phyloP scores from a whole-genome alignment of 495 filamentous ascomycete genomes.

The Hypoxylon perforatum region DNA sequence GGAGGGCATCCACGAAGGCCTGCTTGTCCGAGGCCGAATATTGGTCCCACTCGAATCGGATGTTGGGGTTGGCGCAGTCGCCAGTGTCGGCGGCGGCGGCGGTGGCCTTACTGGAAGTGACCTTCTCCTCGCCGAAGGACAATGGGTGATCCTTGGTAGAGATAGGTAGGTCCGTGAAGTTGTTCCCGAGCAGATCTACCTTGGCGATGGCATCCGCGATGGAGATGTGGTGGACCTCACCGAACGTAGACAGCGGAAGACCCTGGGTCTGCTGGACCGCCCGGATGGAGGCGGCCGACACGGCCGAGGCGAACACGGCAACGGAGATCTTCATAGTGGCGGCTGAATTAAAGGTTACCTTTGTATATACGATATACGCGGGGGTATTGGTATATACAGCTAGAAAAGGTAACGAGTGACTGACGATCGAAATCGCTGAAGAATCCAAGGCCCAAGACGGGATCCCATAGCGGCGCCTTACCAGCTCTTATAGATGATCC shows the following conservation, averaged over 20 bases:
- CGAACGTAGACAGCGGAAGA: slow-evolving; percentile 37
- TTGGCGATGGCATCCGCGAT: slow-evolving; percentile 29
- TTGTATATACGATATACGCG: slow-evolving; percentile 30
- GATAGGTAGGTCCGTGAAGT: slow-evolving; percentile 44
- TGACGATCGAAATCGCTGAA: slow-evolving; percentile 41
- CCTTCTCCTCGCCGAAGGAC: neutral
- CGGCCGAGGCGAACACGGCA: slow-evolving; percentile 44
- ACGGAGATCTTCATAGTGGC: slow-evolving; percentile 43
- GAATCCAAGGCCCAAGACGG: slow-evolving; percentile 9
- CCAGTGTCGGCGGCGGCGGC: slow-evolving; percentile 13
- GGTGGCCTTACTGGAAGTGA: neutral
- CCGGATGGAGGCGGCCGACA: slow-evolving; percentile 41
- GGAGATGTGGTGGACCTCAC: slow-evolving; percentile 37
- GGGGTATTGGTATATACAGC: slow-evolving; percentile 32
- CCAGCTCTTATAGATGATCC: slow-evolving; percentile 26
- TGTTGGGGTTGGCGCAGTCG: slow-evolving; percentile 44
- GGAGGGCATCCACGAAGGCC: slow-evolving; percentile 65
- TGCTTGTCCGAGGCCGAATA: slow-evolving; percentile 46
- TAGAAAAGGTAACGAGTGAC: slow-evolving; percentile 35
- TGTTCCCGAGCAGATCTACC: slow-evolving; percentile 40
- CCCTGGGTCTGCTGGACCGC: slow-evolving; percentile 24
- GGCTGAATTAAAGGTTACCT: no score
- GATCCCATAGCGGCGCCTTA: slow-evolving; percentile 22
- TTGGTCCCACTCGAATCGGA: slow-evolving; percentile 51
- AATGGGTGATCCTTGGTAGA: slow-evolving; percentile 25